Evolutionary conservation across 192 early-diverging fungal species (phyloP).

Genomic region (Allomyces macrogynus): DNA sequence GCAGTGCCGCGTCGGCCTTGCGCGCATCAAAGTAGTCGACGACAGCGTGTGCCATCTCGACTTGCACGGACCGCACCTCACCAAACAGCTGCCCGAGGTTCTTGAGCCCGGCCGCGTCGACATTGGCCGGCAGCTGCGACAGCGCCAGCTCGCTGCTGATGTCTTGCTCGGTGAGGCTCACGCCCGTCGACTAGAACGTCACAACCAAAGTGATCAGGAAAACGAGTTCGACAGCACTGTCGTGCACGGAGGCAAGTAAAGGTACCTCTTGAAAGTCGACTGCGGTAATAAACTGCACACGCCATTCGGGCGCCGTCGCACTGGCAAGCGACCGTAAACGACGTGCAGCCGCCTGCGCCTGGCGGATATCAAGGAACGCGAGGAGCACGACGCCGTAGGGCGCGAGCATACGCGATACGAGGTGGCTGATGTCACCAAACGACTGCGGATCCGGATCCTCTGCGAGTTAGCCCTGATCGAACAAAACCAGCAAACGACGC

Average conservation of each 20-base stretch:
- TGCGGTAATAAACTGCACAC: conserved; percentile 12
- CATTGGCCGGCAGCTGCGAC: neutral
- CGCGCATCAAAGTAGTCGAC: conserved; percentile 29
- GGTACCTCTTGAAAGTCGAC: conserved; percentile 9
- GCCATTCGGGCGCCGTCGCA: conserved; percentile 3
- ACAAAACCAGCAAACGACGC: too few relatives aligned
- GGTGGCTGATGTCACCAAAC: conserved; percentile 17
- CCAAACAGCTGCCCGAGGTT: conserved; percentile 14
- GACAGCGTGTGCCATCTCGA: conserved; percentile 5
- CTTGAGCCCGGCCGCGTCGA: neutral
- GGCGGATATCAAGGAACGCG: conserved; percentile 23
- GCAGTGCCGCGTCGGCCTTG: conserved; percentile 12
- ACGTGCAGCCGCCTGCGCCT: conserved; percentile 13
- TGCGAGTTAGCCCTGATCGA: too few relatives aligned
- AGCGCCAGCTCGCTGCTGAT: neutral
- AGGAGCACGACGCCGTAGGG: conserved; percentile 14
- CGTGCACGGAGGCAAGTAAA: conserved; percentile 2
- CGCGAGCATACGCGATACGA: conserved; percentile 12
- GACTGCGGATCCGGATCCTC: too few relatives aligned
- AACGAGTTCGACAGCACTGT: conserved; percentile 14
- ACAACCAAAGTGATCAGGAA: conserved; percentile 4
- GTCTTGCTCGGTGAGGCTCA: conserved; percentile 1
- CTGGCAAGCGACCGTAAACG: conserved; percentile 2
- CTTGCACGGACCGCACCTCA: conserved; percentile 14
- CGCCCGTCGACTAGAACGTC: conserved; percentile 15